A percentile compares a stretch with the other conserved stretches of the same genome.
Conservation (phyloP, 2,329 filamentous ascomycete species). For the Aurifilum marmelostoma region DNA sequence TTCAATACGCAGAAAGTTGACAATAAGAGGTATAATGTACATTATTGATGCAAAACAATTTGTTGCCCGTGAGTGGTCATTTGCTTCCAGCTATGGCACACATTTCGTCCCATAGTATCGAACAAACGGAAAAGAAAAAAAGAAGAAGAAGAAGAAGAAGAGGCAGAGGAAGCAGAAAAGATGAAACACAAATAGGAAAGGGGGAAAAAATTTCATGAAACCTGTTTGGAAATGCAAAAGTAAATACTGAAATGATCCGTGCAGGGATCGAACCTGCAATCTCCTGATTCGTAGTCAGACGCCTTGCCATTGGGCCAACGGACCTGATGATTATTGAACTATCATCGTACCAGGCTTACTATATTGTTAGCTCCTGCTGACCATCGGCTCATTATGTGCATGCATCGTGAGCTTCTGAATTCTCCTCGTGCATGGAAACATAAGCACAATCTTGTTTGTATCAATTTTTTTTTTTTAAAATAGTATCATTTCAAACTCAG, state of each 20-base stretch:
- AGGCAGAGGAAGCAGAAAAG: background rate
- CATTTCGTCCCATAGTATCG: too few species aligned
- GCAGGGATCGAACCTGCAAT: constrained; percentile 44
- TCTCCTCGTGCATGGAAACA: background rate
- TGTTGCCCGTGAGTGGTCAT: too few species aligned
- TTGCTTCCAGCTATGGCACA: too few species aligned
- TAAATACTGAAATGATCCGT: constrained; percentile 32
- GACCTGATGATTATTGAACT: constrained; percentile 14
- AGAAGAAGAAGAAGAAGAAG: too few species aligned
- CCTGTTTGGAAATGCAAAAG: too few species aligned
- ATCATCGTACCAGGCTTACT: background rate
- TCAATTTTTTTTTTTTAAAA: too few species aligned
- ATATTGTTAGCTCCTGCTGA: background rate
- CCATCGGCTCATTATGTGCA: background rate
- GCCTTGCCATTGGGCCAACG: constrained; percentile 41
- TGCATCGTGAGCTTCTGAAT: background rate
- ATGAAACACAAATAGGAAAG: too few species aligned
- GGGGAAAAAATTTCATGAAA: too few species aligned
- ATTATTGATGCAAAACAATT: background rate
- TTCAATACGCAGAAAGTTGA: too few species aligned
- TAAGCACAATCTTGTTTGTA: background rate
- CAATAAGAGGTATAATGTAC: too few species aligned
- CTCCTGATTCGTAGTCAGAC: constrained; percentile 44
- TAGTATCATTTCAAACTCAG: too few species aligned
- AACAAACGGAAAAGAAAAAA: too few species aligned